Conservation (phyloP, 306 rosid species). For the Citrullus amarus region DNA sequence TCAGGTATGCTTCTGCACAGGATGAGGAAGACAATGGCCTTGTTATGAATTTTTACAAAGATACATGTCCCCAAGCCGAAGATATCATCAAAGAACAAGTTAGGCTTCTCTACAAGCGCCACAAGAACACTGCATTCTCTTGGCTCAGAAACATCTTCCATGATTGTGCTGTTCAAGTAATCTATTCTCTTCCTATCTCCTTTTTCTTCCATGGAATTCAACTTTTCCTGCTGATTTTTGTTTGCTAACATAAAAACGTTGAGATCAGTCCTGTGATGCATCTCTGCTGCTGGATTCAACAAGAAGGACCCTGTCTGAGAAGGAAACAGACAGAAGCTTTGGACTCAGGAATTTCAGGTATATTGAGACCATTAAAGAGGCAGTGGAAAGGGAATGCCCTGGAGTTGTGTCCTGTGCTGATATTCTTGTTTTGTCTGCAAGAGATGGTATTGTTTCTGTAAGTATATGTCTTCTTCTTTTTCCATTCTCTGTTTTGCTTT, state of each 20-base stretch:
- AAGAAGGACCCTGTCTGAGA: slow-evolving; percentile 76
- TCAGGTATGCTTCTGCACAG: slow-evolving; percentile 27
- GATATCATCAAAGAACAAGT: slow-evolving; percentile 87
- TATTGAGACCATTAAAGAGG: slow-evolving; percentile 87
- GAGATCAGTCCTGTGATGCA: slow-evolving; percentile 78
- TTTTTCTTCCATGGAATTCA: neutral
- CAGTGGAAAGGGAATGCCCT: slow-evolving; percentile 94
- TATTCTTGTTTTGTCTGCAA: slow-evolving; percentile 80
- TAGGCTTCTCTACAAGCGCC: slow-evolving; percentile 92
- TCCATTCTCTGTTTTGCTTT: neutral
- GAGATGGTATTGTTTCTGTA: slow-evolving; percentile 88
- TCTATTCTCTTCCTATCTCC: neutral
- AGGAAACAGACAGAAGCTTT: slow-evolving; percentile 91
- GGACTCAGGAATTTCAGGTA: slow-evolving; percentile 94
- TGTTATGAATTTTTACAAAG: slow-evolving; percentile 71
- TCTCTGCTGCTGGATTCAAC: slow-evolving; percentile 87
- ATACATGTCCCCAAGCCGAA: slow-evolving; percentile 93
- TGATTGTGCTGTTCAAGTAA: slow-evolving; percentile 91
- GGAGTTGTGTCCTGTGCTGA: slow-evolving; percentile 94
- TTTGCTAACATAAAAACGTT: neutral
- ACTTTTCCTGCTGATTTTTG: neutral
- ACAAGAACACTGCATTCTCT: slow-evolving; percentile 99
- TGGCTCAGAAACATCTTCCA: slow-evolving; percentile 99
- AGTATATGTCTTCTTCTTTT: neutral
- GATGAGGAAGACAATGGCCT: slow-evolving; percentile 41